Evolutionary conservation across 2,329 filamentous ascomycete genomes (phyloP).

Genomic region (Scedosporium apiospermum): DNA sequence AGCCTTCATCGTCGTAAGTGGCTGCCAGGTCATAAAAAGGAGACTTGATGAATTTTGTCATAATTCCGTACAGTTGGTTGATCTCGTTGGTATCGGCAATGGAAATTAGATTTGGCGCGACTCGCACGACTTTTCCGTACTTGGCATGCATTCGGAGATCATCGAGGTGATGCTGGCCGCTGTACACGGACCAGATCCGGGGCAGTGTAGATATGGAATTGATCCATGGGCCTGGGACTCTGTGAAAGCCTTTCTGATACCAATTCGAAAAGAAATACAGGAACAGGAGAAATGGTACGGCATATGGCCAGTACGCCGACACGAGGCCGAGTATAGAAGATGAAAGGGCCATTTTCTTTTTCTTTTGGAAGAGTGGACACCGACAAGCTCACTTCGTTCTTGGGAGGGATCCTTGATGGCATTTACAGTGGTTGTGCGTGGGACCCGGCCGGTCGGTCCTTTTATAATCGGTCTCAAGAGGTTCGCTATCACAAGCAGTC

Average conservation of each 20-base stretch:
- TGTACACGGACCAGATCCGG: not conserved
- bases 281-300: not conserved
- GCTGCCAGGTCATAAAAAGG: not conserved
- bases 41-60: not conserved
- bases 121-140: not conserved
- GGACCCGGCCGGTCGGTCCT: not conserved
- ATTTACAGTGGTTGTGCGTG: not conserved
- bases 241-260: not conserved
- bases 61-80: not conserved
- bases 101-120: not conserved
- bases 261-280: not conserved
- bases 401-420: not conserved
- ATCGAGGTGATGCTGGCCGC: not conserved
- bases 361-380: not conserved
- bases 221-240: not conserved
- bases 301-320: not conserved
- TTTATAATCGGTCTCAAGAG: not conserved
- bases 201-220: not conserved
- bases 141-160: not conserved
- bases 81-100: not conserved
- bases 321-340: not conserved
- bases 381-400: not conserved
- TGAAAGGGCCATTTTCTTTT: not conserved
- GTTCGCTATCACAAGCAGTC: not conserved
- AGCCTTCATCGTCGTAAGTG: not conserved